Percentiles rank a stretch among this genome's conserved stretches.
phyloP scores from a whole-genome alignment of 208 protist genomes.

The Trypanosoma boissoni region DNA sequence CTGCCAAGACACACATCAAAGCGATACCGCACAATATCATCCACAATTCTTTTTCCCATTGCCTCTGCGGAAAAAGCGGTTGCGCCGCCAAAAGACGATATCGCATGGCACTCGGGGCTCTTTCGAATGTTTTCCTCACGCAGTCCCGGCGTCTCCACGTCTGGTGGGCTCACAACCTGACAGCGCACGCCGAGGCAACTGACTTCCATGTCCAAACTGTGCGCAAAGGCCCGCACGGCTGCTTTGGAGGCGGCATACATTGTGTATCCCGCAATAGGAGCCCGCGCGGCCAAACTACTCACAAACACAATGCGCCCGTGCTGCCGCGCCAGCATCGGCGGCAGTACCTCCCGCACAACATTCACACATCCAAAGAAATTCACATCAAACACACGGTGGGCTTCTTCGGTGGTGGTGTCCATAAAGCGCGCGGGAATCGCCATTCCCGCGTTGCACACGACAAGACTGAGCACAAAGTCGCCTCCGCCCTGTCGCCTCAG shows the following conservation, averaged over 20 bases:
- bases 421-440: conserved; percentile 78
- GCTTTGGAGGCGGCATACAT: conserved; percentile 87
- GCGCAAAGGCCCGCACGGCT: conserved; percentile 80
- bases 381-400: conserved; percentile 73
- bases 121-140: conserved; percentile 81
- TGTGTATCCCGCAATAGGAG: conserved; percentile 79
- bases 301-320: conserved; percentile 77
- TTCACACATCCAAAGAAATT: conserved; percentile 89
- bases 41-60: conserved; percentile 51
- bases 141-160: conserved; percentile 83
- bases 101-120: conserved; percentile 73
- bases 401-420: conserved; percentile 55
- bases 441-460: conserved; percentile 87
- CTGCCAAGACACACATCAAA: conserved; percentile 76
- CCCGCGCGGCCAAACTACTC: conserved; percentile 72
- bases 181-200: conserved; percentile 72
- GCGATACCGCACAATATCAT: conserved; percentile 61
- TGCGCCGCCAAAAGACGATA: conserved; percentile 71
- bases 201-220: conserved; percentile 87
- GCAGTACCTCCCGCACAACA: conserved; percentile 66
- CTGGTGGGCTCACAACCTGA: conserved; percentile 80
- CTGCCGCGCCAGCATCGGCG: conserved; percentile 53
- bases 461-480: conserved; percentile 52
- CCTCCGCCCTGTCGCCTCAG: conserved; percentile 27
- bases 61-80: conserved; percentile 45